A percentile compares a stretch with the other conserved stretches of the same genome.
Evolutionary conservation across 345 rosid species (phyloP).

Genomic region (Eucalyptus tenuipes): DNA sequence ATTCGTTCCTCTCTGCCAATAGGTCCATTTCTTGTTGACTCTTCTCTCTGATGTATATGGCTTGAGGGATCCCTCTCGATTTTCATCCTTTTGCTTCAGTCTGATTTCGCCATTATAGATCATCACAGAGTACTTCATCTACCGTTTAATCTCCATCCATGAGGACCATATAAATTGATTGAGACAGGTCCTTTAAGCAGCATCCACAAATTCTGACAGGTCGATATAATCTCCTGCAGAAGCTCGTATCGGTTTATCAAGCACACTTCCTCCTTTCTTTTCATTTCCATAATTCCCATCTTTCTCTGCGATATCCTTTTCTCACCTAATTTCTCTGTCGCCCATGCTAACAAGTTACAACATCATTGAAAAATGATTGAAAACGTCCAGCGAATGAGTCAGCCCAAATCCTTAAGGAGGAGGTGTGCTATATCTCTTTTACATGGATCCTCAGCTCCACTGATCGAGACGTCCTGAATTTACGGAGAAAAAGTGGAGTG

Average conservation of each 20-base stretch:
- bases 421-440: neutral
- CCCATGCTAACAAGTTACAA: neutral
- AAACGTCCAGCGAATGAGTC: neutral
- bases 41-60: neutral
- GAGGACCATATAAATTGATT: neutral
- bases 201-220: neutral
- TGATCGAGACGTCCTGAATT: conserved; percentile 3
- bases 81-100: neutral
- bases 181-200: neutral
- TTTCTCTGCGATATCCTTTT: neutral
- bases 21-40: neutral
- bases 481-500: conserved; percentile 1
- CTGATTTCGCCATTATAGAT: neutral
- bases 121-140: neutral
- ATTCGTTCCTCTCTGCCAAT: neutral
- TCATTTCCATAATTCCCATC: neutral
- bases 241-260: neutral
- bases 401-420: neutral
- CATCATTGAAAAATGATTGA: neutral
- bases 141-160: neutral
- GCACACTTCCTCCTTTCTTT: neutral
- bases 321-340: neutral
- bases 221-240: neutral
- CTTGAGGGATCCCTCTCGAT: neutral
- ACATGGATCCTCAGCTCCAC: neutral